phyloP scores from a whole-genome alignment of 2,329 filamentous ascomycete genomes.

The Lasiodiplodia hormozganensis region DNA sequence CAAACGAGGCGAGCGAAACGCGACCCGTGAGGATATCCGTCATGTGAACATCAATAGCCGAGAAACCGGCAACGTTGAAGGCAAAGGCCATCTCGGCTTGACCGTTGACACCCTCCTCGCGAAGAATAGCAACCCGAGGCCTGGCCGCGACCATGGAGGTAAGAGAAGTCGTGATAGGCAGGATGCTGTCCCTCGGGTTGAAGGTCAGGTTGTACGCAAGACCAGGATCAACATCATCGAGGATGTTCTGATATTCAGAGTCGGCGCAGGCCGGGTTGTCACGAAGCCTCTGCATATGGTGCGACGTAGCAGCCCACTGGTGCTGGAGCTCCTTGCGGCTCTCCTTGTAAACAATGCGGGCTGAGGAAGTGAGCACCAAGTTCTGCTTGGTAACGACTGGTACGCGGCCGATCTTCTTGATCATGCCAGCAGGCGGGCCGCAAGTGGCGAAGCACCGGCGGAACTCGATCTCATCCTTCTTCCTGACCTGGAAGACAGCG shows the following conservation, averaged over 20 bases:
- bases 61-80: slow-evolving; percentile 89
- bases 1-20: slow-evolving; percentile 80
- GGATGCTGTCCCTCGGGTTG: slow-evolving; percentile 76
- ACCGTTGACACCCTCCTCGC: slow-evolving; percentile 95
- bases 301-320: slow-evolving; percentile 87
- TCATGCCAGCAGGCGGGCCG: slow-evolving; percentile 79
- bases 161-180: slow-evolving; percentile 71
- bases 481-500: slow-evolving; percentile 92
- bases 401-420: slow-evolving; percentile 84
- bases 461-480: slow-evolving; percentile 83
- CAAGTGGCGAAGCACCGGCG: slow-evolving; percentile 89
- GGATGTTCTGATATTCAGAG: slow-evolving; percentile 77
- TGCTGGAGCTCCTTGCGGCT: slow-evolving; percentile 78
- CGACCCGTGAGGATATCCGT: slow-evolving; percentile 83
- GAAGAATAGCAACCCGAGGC: slow-evolving; percentile 86
- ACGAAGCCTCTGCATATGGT: slow-evolving; percentile 87
- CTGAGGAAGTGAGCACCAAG: slow-evolving; percentile 75
- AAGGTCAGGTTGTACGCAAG: slow-evolving; percentile 84
- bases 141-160: slow-evolving; percentile 66
- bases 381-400: slow-evolving; percentile 74
- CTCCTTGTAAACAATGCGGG: slow-evolving; percentile 71
- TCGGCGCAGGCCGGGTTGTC: slow-evolving; percentile 90
- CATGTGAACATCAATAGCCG: slow-evolving; percentile 95
- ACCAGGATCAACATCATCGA: slow-evolving; percentile 79
- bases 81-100: slow-evolving; percentile 98